Evolutionary conservation across 2,329 filamentous ascomycete species (phyloP).

Genomic region (Mycogone perniciosa): DNA sequence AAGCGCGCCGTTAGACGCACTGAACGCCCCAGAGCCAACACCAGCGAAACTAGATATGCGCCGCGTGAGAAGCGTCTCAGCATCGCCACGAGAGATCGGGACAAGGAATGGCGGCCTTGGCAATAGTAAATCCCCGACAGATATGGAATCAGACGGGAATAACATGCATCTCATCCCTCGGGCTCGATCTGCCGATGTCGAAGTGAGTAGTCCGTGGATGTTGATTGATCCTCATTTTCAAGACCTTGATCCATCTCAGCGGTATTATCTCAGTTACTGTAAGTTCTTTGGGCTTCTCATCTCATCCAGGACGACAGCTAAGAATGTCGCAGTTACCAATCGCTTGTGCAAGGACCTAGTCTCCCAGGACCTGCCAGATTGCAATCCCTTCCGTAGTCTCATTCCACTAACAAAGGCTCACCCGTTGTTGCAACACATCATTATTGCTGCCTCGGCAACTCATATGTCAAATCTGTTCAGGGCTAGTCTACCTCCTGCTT

Average conservation of each 20-base stretch:
- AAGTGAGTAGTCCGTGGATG: conserved; percentile 27
- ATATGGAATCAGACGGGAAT: conserved; percentile 10
- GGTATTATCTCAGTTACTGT: conserved; percentile 39
- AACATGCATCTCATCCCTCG: conserved; percentile 22
- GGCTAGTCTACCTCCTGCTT: conserved; percentile 11
- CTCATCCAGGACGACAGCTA: background rate
- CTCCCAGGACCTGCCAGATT: conserved; percentile 36
- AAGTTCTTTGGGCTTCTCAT: conserved; percentile 6
- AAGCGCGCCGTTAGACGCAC: conserved; percentile 3
- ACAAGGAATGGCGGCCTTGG: background rate
- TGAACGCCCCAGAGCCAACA: background rate
- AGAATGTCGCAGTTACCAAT: conserved; percentile 33
- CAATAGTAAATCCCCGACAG: background rate
- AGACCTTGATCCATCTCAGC: conserved; percentile 45
- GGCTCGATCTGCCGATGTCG: conserved; percentile 14
- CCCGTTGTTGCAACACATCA: conserved; percentile 39
- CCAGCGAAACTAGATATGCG: conserved; percentile 7
- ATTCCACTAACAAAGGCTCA: conserved; percentile 36
- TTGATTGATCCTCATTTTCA: conserved; percentile 42
- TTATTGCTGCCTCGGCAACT: conserved; percentile 42
- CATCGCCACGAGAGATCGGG: background rate
- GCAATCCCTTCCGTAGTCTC: conserved; percentile 42
- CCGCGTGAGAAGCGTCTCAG: background rate
- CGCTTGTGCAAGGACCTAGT: conserved; percentile 49
- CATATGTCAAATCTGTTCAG: conserved; percentile 40